phyloP scores from a whole-genome alignment of 164 flowering plant species.

The Paratinospora sagittata region DNA sequence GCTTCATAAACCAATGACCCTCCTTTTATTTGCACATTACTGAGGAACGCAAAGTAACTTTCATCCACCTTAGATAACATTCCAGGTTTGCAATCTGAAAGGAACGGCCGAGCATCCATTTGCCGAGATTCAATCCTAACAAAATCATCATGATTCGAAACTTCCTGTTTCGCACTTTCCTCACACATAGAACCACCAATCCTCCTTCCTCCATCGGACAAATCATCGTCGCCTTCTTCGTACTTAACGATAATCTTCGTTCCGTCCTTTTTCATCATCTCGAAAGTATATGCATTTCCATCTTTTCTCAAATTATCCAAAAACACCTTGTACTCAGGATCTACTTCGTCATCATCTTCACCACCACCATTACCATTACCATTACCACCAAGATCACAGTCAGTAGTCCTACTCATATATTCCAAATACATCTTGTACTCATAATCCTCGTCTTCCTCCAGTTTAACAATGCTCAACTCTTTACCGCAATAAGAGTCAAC shows the following conservation, averaged over 20 bases:
- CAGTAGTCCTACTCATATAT: background rate
- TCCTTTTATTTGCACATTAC: conserved; percentile 16
- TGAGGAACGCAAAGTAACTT: conserved; percentile 20
- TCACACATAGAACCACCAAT: no score
- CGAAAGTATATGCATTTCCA: no score
- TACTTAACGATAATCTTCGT: conserved; percentile 12
- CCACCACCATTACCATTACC: background rate
- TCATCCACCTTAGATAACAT: conserved; percentile 17
- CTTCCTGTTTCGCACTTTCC: background rate
- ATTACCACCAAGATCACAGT: background rate
- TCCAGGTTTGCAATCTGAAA: conserved; percentile 6
- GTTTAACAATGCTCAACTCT: background rate
- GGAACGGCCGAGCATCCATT: background rate
- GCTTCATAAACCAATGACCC: conserved; percentile 5
- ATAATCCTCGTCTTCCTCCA: background rate
- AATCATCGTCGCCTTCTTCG: conserved; percentile 14
- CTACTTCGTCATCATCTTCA: background rate
- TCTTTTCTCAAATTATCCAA: no score
- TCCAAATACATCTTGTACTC: background rate
- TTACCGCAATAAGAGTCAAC: background rate
- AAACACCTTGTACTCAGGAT: no score
- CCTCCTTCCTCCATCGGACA: background rate
- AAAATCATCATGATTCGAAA: background rate
- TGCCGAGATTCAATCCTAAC: background rate
- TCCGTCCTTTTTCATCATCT: conserved; percentile 14